A percentile compares a stretch with the other conserved stretches of the same genome.
Conservation (phyloP, 148 eudicot genomes). For the Persicaria maculosa region DNA sequence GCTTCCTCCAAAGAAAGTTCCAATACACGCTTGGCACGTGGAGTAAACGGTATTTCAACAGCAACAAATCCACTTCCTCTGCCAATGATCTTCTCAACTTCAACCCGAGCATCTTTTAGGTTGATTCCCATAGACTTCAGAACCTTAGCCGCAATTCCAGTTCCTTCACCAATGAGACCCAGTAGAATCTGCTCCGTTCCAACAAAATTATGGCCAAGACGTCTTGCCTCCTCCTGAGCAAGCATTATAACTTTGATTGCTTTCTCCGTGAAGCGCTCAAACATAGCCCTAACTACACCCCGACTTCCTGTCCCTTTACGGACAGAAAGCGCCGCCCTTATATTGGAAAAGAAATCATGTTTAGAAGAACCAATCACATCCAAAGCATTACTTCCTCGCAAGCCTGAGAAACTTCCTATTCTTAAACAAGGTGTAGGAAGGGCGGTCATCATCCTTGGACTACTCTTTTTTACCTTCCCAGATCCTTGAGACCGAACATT, state of each 20-base stretch:
- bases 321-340: too few relatives aligned
- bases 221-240: conserved; percentile 90
- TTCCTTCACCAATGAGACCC: too few relatives aligned
- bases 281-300: conserved; percentile 65
- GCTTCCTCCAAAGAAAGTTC: conserved; percentile 90
- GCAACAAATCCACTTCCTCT: conserved; percentile 39
- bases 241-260: conserved; percentile 88
- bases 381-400: conserved; percentile 55
- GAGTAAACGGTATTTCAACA: conserved; percentile 73
- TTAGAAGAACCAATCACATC: conserved; percentile 26
- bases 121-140: conserved; percentile 91
- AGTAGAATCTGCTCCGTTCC: conserved; percentile 20
- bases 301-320: conserved; percentile 32
- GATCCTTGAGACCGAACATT: conserved; percentile 43
- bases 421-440: conserved; percentile 32
- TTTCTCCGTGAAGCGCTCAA: conserved; percentile 89
- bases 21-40: conserved; percentile 91
- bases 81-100: conserved; percentile 90
- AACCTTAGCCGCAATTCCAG: conserved; percentile 65
- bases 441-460: conserved; percentile 34
- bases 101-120: conserved; percentile 89
- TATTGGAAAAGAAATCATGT: conserved; percentile 42
- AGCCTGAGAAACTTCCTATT: conserved; percentile 52
- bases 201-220: conserved; percentile 85
- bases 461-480: conserved; percentile 31